Evolutionary conservation across 73 alveolate genomes (phyloP).

Genomic region (Halteria grandinella): DNA sequence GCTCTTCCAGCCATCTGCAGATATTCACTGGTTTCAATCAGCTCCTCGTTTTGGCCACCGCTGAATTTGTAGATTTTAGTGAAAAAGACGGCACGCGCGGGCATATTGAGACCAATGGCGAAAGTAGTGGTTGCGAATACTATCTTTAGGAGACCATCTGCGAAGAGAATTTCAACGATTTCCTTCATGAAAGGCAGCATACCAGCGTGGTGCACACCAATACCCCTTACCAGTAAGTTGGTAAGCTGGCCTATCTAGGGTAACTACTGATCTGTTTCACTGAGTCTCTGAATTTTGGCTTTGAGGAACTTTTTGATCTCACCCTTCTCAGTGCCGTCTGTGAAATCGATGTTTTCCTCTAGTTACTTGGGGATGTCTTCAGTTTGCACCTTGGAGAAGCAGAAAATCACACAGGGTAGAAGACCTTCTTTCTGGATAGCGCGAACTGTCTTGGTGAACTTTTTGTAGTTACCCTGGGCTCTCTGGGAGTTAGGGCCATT

Average conservation of each 20-base stretch:
- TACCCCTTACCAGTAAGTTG: constrained; percentile 86
- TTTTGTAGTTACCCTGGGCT: constrained; percentile 10
- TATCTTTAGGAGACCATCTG: constrained; percentile 92
- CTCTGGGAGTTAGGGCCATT: constrained; percentile 29
- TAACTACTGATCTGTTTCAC: constrained; percentile 76
- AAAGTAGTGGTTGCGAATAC: constrained; percentile 99
- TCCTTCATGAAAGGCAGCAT: constrained; percentile 95
- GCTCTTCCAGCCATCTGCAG: constrained; percentile 99
- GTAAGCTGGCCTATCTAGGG: constrained; percentile 84
- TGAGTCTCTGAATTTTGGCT: constrained; percentile 75
- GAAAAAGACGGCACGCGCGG: constrained; percentile 98
- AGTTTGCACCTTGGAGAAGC: constrained; percentile 86
- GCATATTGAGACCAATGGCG: constrained; percentile 99
- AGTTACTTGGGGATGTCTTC: constrained; percentile 82
- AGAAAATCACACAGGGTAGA: constrained; percentile 96
- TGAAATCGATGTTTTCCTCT: constrained; percentile 51
- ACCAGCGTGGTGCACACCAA: constrained; percentile 97
- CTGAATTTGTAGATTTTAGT: constrained; percentile 85
- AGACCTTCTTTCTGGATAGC: constrained; percentile 73
- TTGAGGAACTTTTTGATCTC: constrained; percentile 78
- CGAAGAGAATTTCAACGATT: constrained; percentile 95
- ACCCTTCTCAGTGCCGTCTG: constrained; percentile 64
- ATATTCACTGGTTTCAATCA: constrained; percentile 89
- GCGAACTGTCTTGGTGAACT: constrained; percentile 65
- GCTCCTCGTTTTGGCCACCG: constrained; percentile 70